Percentiles rank a stretch among this genome's conserved stretches.
These are phyloP conservation scores for Nakaseomyces bracarensis DNA, from an alignment of 1,139 yeast species.

Conservation along the genomic window DNA sequence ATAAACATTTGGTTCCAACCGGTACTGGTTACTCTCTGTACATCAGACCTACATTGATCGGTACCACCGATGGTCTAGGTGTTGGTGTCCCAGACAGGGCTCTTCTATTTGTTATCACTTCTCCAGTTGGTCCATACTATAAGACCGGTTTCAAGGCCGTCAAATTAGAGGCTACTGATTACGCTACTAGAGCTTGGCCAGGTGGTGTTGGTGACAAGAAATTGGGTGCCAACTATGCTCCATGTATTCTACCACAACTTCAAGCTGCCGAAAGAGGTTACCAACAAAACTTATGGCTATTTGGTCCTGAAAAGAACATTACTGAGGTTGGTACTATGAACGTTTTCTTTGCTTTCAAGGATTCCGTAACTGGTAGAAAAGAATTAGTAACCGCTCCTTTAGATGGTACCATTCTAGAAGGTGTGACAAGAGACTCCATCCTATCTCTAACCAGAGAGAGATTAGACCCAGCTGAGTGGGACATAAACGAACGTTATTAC, in stretches of 20 bases:
- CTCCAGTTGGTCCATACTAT: conserved; percentile 90
- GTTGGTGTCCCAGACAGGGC: conserved; percentile 75
- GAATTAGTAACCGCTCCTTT: conserved; percentile 92
- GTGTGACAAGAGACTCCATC: conserved; percentile 88
- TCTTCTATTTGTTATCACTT: conserved; percentile 69
- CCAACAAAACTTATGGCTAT: conserved; percentile 91
- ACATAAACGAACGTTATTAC: conserved; percentile 66
- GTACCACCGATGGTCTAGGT: conserved; percentile 79
- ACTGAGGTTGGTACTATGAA: conserved; percentile 98
- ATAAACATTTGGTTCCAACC: conserved; percentile 67
- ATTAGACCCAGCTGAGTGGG: conserved; percentile 67
- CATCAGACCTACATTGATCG: conserved; percentile 87
- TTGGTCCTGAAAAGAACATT: conserved; percentile 77
- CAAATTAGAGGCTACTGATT: conserved; percentile 81
- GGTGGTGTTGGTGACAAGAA: conserved; percentile 94
- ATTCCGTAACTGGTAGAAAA: conserved; percentile 60
- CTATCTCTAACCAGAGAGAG: conserved; percentile 65
- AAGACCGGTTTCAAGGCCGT: conserved; percentile 91
- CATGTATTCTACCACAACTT: conserved; percentile 79
- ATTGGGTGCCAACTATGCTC: conserved; percentile 95
- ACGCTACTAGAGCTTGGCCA: conserved; percentile 98
- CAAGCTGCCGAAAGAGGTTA: conserved; percentile 83
- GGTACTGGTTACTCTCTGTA: conserved; percentile 83
- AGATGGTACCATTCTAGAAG: conserved; percentile 92
- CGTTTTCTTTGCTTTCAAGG: conserved; percentile 73